Base-by-base conservation (phyloP, 1,284 basidiomycete genomes). In the Ustilago loliicola region DNA sequence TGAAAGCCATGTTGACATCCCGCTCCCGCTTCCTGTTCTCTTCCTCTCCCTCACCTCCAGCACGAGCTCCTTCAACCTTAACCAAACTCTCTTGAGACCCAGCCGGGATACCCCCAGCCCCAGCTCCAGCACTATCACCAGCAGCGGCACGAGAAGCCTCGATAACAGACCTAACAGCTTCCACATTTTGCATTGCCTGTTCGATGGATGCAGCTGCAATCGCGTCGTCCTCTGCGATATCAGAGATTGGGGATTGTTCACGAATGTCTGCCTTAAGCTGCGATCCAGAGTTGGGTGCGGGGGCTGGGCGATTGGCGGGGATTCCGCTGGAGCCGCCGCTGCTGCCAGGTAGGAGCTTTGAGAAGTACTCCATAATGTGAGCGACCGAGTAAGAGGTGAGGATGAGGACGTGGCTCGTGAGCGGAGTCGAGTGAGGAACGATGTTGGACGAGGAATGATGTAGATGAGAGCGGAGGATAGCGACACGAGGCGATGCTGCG, bases 211-310 rank as follows among this genome's bases (percentile, higher is more conserved):
- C 48, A 1, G 48, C 48, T 29, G 48, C 48, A 15, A 50, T 50
- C 3, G 48, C 48, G 25, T 58, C 36, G 15, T 48, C 59, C 11
- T 60, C 71, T 13, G 48, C 66, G 25, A 73, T 58, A 55, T 72
- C 69, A n/a, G 69, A 72, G 36, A 68, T 68, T 10, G 61, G 65
- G 2, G 61, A 63, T 1, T 52, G 51, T 21, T 42, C 42, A 3
- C 64, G 70, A 3, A 15, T 21, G 10, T 47, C 25, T 2, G 38
- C 23, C 13, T 56, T 23, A 19, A 19, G 30, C 15, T 40, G 21
- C 19, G 32, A 10, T 17, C 5, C 27, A n/a, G n/a, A n/a, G 25
- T 27, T 23, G 30, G 29, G 29, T 23, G 32, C 19, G 52, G 50
- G 5, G 27, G 29, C 15, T 19, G 50, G 10, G 25, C 6, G 13